Evolutionary conservation across 2,329 filamentous ascomycete genomes (phyloP), one percentile per base, ranked within the genome.

Genomic region (Dactylellina haptotyla): DNA sequence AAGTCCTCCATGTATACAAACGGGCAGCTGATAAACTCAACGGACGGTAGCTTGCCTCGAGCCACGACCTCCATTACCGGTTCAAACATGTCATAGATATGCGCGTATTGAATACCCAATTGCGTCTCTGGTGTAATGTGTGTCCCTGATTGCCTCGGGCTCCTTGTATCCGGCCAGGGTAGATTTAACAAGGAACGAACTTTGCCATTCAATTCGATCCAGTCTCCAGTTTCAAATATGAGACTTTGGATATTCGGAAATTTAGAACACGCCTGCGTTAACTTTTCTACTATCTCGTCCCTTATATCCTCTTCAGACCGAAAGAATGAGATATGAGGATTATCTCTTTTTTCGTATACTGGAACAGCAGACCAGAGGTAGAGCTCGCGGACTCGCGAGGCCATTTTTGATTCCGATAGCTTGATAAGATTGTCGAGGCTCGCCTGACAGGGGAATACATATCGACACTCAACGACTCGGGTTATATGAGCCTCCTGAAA

Each of bases 391-490:
- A 46, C 41, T 4, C n/a, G 41, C 3, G n/a, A 18, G 4, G 10
- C 18, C 41, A 20, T 18, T 18, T 18, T 10, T 18, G 41, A 46
- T 46, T 46, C 18, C 23, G 48, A 51, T 2, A 51, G 26, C 23
- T 51, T 51, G 23, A 51, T 30, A 12, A 51, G 25, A 51, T 51
- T 51, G n/a, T 51, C 25, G 5, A 51, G 28, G 23, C 48, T 51
- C 25, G 28, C 48, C 2, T 20, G 48, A 10, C n/a, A 9, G n/a
- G 16, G 18, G 10, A 16, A 32, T 14, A 51, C 25, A 14, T 30
- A 28, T 20, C 48, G 20, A 25, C 23, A 12, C 14, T 32, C 12
- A 25, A 9, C 26, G 23, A 51, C 30, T 51, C 12, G 14, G n/a
- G 12, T 25, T 10, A 28, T n/a, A 20, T 51, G 48, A 10, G 18